phyloP scores from a whole-genome alignment of 805 yeast species.

The Kodamaea kakaduensis region DNA sequence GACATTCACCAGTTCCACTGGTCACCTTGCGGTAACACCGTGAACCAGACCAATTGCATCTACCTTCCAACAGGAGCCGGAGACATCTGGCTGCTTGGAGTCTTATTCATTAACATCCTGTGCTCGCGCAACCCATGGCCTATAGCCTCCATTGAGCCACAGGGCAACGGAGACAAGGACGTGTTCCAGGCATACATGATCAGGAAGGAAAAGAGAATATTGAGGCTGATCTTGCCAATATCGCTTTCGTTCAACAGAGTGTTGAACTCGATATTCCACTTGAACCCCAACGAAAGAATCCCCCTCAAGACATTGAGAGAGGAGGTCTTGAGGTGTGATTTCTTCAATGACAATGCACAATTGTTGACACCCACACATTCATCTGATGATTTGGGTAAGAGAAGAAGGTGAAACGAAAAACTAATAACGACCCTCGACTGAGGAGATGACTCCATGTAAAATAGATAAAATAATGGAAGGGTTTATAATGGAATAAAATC shows the following conservation, averaged over 20 bases:
- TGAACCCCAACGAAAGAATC: slow-evolving; percentile 49
- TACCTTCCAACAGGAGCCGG: slow-evolving; percentile 69
- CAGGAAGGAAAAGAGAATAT: slow-evolving; percentile 43
- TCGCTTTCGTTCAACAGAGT: slow-evolving; percentile 57
- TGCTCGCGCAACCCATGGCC: slow-evolving; percentile 92
- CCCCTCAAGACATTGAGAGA: slow-evolving; percentile 36
- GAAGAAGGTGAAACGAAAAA: background rate
- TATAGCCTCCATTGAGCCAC: slow-evolving; percentile 61
- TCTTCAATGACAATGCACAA: slow-evolving; percentile 22
- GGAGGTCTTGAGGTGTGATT: slow-evolving; percentile 32
- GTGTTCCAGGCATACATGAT: slow-evolving; percentile 62
- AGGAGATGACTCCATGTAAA: too few relatives aligned
- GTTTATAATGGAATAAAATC: too few relatives aligned
- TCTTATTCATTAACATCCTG: slow-evolving; percentile 72
- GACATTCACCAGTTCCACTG: slow-evolving; percentile 27
- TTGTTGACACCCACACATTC: slow-evolving; percentile 3
- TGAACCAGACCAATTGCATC: slow-evolving; percentile 22
- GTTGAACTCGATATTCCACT: slow-evolving; percentile 40
- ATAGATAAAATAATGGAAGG: too few relatives aligned
- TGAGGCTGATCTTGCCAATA: slow-evolving; percentile 68
- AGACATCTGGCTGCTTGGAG: slow-evolving; percentile 85
- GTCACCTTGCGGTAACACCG: slow-evolving; percentile 11
- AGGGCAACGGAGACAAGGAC: slow-evolving; percentile 25
- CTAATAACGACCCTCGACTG: too few relatives aligned
- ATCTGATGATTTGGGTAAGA: slow-evolving; percentile 1